phyloP scores from a whole-genome alignment of 345 rosid species.

The Camelina laxa region DNA sequence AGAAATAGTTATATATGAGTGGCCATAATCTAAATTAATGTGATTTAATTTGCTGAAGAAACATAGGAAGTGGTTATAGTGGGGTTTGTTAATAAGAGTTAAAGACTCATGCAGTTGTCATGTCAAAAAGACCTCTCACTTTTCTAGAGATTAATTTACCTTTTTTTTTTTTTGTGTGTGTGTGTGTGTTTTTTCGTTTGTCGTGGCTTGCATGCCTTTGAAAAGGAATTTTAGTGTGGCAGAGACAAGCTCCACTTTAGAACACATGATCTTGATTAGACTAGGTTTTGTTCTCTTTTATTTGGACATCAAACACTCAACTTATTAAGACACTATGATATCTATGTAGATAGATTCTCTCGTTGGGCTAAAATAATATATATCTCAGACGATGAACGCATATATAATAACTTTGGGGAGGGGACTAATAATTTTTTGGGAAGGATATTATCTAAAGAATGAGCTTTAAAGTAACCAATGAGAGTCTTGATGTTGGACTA shows the following conservation, averaged over 20 bases:
- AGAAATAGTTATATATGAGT: not conserved
- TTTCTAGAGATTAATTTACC: slow-evolving; percentile 9
- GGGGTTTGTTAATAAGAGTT: slow-evolving; percentile 33
- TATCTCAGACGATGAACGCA: slow-evolving; percentile 11
- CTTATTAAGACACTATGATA: slow-evolving; percentile 10
- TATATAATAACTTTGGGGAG: not conserved
- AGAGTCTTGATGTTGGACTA: slow-evolving; percentile 1
- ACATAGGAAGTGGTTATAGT: slow-evolving; percentile 37
- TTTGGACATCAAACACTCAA: slow-evolving; percentile 43
- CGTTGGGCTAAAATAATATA: not conserved
- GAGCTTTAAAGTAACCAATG: not conserved
- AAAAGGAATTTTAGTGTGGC: slow-evolving; percentile 21
- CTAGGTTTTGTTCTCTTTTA: slow-evolving; percentile 45
- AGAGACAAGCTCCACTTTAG: slow-evolving; percentile 40
- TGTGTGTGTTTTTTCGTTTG: slow-evolving; percentile 14
- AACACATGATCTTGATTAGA: slow-evolving; percentile 43
- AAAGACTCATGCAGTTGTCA: slow-evolving; percentile 42
- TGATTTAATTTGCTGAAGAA: slow-evolving; percentile 20
- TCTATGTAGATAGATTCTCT: slow-evolving; percentile 32
- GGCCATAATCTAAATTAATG: slow-evolving; percentile 10
- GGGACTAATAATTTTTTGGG: not conserved
- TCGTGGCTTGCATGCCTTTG: slow-evolving; percentile 45
- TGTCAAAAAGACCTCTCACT: slow-evolving; percentile 30
- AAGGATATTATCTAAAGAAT: not conserved
- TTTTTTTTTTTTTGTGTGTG: not conserved